Evolutionary conservation across 2,329 filamentous ascomycete genomes (phyloP), one percentile per base, ranked within the genome.

Genomic region (Penicillium fuscoglaucum): DNA sequence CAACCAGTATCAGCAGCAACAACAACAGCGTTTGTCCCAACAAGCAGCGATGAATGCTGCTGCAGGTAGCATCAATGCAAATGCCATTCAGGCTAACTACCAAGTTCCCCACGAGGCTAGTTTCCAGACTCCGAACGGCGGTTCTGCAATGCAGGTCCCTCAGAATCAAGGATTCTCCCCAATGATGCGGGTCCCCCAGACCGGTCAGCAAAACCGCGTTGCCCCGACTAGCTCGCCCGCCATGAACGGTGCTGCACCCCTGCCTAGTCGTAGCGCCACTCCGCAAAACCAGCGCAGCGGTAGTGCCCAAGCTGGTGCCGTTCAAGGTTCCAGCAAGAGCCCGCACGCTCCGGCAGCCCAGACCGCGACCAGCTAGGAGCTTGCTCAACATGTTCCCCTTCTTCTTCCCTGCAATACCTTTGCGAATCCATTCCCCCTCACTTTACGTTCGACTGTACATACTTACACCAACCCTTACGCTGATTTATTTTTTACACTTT

Each of bases 151-250:
- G 68, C 78, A 79, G 58, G 76, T 75, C 29, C 74, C 78, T 53
- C 80, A 82, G 62, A 70, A 79, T 24, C 80, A 82, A 63, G 74
- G 78, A 19, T 83, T 80, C 65, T 81, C 81, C 37, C 80, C 81
- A n/a, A 78, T 82, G 73, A 77, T 83, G 74, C 76, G 80, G 41
- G 79, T 80, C 51, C 78, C 82, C 33, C 82, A 83, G 63, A 69
- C 73, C 19, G 71, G 73, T 37, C 79, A 77, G 60, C 75, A 74
- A 57, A 77, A 72, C 55, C 74, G 76, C 6, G 69, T 73, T 35
- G 72, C 68, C 12, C 71, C 76, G 49, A 73, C 67, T 44, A 75
- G 70, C 57, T 78, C 76, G 5, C 77, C 78, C n/a, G 76, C 75
- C 12, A 73, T 80, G 72, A 79, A 77, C 62, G 77, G 75, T 47